Base-by-base conservation (phyloP, 2,329 filamentous ascomycete species). In the Purpureocillium takamizusanense region DNA sequence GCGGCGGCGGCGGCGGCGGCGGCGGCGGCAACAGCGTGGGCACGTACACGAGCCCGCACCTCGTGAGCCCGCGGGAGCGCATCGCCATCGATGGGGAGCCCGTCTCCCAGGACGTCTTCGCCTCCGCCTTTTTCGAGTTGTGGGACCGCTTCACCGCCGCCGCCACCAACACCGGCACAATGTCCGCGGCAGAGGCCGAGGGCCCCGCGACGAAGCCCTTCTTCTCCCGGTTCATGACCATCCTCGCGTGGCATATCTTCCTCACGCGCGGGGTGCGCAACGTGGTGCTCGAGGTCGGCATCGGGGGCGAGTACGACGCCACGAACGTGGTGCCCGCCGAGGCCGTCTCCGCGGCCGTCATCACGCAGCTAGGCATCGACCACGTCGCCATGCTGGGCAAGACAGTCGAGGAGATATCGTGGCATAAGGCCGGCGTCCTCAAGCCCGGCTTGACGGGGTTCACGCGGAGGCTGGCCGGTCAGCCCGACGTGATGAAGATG, bases 361-460 rank as follows among this genome's bases (percentile, higher is more conserved):
- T 95, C 29, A 81, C 87, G 15, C 87, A 82, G 51, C 60, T 95
- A 32, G 88, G 86, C 4, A 83, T 95, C 43, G 89, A 95, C 51
- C 89, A 95, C 59, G 79, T 83, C 1, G 78, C 74, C 4, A 79
- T 94, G 71, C 68, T 95, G 28, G 89, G 89, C 10, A 70, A 74
- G 29, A 89, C 86, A 0, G 74, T 90, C 36, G 80, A 84, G 40
- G 69, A 86, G 52, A 95, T 95, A 46, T 62, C 88, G 3, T 95
- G 88, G 89, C 86, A 95, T 57, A 95, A 95, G 60, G 82, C 81
- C 7, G 89, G 89, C 1, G 85, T 95, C 33, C 82, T 94, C 56
- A 95, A 94, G 58, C 37, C 60, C 1, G 76, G 74, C 0, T 72
- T 61, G 0, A 51, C 43, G 30, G 63, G 55, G 0, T 66, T 67